A percentile compares a stretch with the other conserved stretches of the same genome.
These are phyloP conservation scores for Maudiozyma humilis DNA, from an alignment of 1,139 yeast genomes.

Conservation along the genomic window DNA sequence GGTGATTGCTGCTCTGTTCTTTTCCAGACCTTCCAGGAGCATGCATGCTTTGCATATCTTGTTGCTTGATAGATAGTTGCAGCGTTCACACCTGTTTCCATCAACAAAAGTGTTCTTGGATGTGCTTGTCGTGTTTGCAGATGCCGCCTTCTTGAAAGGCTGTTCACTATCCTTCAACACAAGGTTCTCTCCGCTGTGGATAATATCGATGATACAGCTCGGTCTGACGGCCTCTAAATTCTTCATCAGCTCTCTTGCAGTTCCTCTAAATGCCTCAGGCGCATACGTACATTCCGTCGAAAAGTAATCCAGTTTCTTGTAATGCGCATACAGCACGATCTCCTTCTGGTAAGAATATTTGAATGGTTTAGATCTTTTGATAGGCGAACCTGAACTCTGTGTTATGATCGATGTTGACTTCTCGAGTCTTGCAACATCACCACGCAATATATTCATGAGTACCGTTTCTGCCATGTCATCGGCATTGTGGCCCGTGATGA, in stretches of 20 bases:
- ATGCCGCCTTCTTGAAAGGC: slow-evolving; percentile 33
- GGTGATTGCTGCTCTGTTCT: slow-evolving; percentile 54
- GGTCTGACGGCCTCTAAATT: slow-evolving; percentile 87
- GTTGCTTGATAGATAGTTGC: slow-evolving; percentile 89
- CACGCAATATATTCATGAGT: slow-evolving; percentile 84
- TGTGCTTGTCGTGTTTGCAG: slow-evolving; percentile 5
- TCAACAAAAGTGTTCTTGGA: slow-evolving; percentile 35
- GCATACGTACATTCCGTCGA: slow-evolving; percentile 97
- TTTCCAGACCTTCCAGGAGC: slow-evolving; percentile 74
- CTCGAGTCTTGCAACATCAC: slow-evolving; percentile 91
- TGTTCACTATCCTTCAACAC: slow-evolving; percentile 37
- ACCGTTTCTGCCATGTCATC: slow-evolving; percentile 99
- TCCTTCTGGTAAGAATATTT: slow-evolving; percentile 95
- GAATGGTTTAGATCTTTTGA: slow-evolving; percentile 89
- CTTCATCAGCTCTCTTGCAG: slow-evolving; percentile 87
- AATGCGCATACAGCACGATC: slow-evolving; percentile 94
- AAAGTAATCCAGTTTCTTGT: slow-evolving; percentile 87
- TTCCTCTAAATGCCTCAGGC: slow-evolving; percentile 97
- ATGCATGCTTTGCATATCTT: slow-evolving; percentile 89
- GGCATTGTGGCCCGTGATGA: slow-evolving; percentile 97
- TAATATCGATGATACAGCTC: slow-evolving; percentile 87
- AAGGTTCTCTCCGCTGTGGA: slow-evolving; percentile 86
- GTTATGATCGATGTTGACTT: slow-evolving; percentile 87
- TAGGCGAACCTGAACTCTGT: slow-evolving; percentile 66
- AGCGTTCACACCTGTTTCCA: slow-evolving; percentile 73